Evolutionary conservation across 1,284 basidiomycete species (phyloP).

Genomic region (Papiliotrema flavescens): DNA sequence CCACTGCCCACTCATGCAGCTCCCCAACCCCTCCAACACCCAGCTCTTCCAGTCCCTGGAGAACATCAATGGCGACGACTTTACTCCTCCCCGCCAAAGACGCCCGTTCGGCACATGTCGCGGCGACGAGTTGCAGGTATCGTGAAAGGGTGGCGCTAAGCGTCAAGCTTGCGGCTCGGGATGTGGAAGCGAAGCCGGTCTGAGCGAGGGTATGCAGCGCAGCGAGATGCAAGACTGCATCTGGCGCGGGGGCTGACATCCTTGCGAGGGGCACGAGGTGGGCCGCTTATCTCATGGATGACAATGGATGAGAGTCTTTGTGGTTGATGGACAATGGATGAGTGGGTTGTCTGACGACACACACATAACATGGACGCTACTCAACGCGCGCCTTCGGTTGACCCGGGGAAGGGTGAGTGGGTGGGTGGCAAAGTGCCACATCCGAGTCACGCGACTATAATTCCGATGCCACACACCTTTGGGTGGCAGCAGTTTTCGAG

Average conservation of each 20-base stretch:
- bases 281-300: background rate
- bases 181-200: constrained; percentile 43
- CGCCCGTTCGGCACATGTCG: constrained; percentile 35
- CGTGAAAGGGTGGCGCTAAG: constrained; percentile 31
- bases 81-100: constrained; percentile 39
- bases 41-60: constrained; percentile 34
- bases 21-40: constrained; percentile 34
- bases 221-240: constrained; percentile 42
- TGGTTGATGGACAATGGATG: background rate
- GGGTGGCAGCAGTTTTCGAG: no score
- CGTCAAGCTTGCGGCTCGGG: constrained; percentile 37
- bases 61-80: constrained; percentile 38
- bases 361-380: background rate
- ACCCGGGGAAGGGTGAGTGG: no score
- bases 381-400: no score
- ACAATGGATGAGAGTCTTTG: background rate
- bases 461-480: no score
- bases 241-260: constrained; percentile 32
- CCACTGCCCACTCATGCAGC: constrained; percentile 35
- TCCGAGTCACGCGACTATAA: background rate
- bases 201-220: constrained; percentile 38
- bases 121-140: constrained; percentile 37
- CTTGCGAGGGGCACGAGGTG: background rate
- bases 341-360: background rate
- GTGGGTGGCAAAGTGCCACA: background rate